A percentile compares a stretch with the other conserved stretches of the same genome.
These are phyloP conservation scores for Aureobasidium sp. DNA, from an alignment of 2,329 filamentous ascomycete species.

Conservation along the genomic window DNA sequence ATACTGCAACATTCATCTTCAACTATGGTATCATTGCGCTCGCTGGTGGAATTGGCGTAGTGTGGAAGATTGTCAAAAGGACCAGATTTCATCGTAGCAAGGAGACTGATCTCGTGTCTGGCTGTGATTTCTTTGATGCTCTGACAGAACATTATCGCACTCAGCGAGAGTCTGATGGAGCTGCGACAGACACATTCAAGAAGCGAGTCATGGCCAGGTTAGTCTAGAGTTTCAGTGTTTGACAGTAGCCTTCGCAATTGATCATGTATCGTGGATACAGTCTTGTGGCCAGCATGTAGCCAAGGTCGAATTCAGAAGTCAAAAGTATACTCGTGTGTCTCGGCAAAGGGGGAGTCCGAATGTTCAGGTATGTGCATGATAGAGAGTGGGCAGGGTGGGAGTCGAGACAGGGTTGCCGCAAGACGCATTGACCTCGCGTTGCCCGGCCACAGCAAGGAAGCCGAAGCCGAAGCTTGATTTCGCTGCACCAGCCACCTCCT, in stretches of 20 bases:
- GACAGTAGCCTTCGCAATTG: not conserved
- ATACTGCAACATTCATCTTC: constrained; percentile 34
- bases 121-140: not conserved
- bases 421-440: not conserved
- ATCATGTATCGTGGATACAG: too few species aligned
- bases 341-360: not conserved
- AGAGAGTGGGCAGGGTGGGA: not conserved
- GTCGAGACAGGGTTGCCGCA: not conserved
- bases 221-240: not conserved
- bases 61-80: constrained; percentile 56
- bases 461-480: not conserved
- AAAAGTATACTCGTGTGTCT: not conserved
- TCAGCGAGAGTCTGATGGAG: not conserved
- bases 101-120: constrained; percentile 44
- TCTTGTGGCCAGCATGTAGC: too few species aligned
- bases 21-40: constrained; percentile 40
- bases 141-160: not conserved
- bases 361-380: not conserved
- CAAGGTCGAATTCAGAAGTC: not conserved
- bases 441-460: not conserved
- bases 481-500: constrained; percentile 1
- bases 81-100: constrained; percentile 47
- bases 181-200: not conserved
- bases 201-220: not conserved
- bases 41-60: constrained; percentile 14